phyloP scores from a whole-genome alignment of 1,284 basidiomycete genomes.

The Puccinia horiana region DNA sequence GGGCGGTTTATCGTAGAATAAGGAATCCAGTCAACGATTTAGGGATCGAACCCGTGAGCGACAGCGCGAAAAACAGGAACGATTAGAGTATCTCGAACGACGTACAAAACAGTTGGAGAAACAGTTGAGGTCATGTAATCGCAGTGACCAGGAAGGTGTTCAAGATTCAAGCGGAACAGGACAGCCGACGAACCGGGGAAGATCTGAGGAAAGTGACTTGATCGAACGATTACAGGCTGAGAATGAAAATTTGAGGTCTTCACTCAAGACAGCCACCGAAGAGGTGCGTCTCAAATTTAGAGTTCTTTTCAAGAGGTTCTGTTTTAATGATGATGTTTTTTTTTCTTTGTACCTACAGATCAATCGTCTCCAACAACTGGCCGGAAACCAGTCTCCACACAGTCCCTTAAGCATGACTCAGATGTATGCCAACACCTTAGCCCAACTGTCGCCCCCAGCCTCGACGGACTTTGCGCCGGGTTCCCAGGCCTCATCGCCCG shows the following conservation, averaged over 20 bases:
- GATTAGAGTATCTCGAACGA: constrained; percentile 36
- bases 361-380: not conserved
- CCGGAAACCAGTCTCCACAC: constrained; percentile 1
- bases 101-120: constrained; percentile 33
- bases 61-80: constrained; percentile 47
- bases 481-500: constrained; percentile 30
- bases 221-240: constrained; percentile 27
- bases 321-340: not conserved
- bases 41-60: constrained; percentile 45
- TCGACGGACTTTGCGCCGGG: constrained; percentile 33
- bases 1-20: constrained; percentile 27
- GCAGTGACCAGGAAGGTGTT: not conserved
- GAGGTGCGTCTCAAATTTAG: constrained; percentile 5
- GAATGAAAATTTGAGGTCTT: constrained; percentile 20
- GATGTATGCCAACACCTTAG: constrained; percentile 5
- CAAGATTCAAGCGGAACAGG: not conserved
- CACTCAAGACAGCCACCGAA: constrained; percentile 12
- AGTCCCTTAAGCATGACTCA: constrained; percentile 21
- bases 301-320: too few relatives aligned
- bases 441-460: constrained; percentile 37
- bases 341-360: not conserved
- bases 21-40: constrained; percentile 46
- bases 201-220: not conserved
- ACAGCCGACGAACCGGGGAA: not conserved
- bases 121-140: not conserved